Conservation (phyloP, 129 eudicot species). For the Helianthus tuberosus region DNA sequence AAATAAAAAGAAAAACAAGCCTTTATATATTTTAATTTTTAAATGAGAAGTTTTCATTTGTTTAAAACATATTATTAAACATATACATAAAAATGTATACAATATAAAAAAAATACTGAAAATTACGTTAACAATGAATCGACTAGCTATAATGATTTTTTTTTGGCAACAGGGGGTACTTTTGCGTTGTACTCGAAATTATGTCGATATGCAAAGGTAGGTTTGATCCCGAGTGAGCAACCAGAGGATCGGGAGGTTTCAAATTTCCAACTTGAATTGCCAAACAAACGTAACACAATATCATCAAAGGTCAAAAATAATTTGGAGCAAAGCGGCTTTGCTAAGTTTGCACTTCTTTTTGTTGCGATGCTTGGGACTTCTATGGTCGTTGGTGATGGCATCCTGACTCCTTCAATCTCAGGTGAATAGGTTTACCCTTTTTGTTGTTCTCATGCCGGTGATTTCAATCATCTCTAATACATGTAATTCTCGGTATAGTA, state of each 20-base stretch:
- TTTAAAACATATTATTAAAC: no score
- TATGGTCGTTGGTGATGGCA: constrained; percentile 83
- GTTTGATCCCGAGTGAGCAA: constrained; percentile 74
- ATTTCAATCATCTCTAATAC: not conserved
- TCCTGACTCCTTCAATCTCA: constrained; percentile 81
- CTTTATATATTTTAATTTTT: no score
- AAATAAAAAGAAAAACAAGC: not conserved
- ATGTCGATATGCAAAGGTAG: constrained; percentile 74
- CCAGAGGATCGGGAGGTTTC: constrained; percentile 65
- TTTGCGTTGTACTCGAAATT: constrained; percentile 78
- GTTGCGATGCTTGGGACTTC: constrained; percentile 80
- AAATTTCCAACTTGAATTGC: constrained; percentile 52
- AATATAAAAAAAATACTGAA: no score
- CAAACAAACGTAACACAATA: constrained; percentile 35
- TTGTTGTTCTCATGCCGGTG: not conserved
- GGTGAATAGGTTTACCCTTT: constrained; percentile 34
- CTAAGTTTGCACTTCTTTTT: constrained; percentile 56
- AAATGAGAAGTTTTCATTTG: no score
- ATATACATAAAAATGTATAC: no score
- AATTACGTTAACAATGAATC: no score
- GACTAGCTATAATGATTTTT: not conserved
- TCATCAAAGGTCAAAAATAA: constrained; percentile 52
- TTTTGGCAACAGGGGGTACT: constrained; percentile 61
- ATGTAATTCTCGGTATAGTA: constrained; percentile 25
- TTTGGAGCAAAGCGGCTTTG: constrained; percentile 55